Base-by-base conservation (phyloP, 441 rosid species). In the Cnidoscolus chayamansa region DNA sequence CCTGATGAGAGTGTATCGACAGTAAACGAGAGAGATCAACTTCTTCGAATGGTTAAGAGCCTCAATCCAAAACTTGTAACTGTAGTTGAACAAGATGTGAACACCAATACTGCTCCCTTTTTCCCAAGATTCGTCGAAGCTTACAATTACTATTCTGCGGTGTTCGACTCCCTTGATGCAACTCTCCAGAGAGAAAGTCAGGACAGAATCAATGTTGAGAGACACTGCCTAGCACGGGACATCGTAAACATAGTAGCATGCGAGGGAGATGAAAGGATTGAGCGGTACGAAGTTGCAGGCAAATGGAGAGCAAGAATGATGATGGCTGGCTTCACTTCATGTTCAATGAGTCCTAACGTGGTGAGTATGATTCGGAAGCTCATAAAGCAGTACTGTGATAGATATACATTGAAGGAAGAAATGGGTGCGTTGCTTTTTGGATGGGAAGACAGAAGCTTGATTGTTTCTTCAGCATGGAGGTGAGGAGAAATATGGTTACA, bases 1-100 rank as follows among this genome's bases (percentile, higher is more conserved):
- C 99, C 99, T 4, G 99, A 95, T 62, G 99, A 95, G 84, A 95
- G 99, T 62, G 99, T 95, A 54, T 91, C 99, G 35, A 91, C 92
- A 0, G 88, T 88, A 31, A 95, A 95, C 56, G 89, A 85, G 83
- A 84, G 99, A 45, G 99, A 95, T 82, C 94, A 87, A 83, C 94
- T 95, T 10, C 98, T 95, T 63, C 89, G 86, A 75, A 88, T 91
- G 97, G 92, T 89, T 7, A 93, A 89, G 88, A 84, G 92, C 82
- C 72, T 95, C 40, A 88, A 86, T 72, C 99, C 99, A 1, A 93
- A 95, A 76, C 97, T 95, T 0, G 97, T 95, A 37, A 95, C 98
- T 31, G 89, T 95, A 1, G 94, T 95, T 45, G 99, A 95, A 74
- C 99, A 95, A 78, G 92, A 95, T 73, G 89, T 90, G 77, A 95